Evolutionary conservation across 1,284 basidiomycete genomes (phyloP), one percentile per base, ranked within the genome.

Genomic region (Laetiporus sulphureus): DNA sequence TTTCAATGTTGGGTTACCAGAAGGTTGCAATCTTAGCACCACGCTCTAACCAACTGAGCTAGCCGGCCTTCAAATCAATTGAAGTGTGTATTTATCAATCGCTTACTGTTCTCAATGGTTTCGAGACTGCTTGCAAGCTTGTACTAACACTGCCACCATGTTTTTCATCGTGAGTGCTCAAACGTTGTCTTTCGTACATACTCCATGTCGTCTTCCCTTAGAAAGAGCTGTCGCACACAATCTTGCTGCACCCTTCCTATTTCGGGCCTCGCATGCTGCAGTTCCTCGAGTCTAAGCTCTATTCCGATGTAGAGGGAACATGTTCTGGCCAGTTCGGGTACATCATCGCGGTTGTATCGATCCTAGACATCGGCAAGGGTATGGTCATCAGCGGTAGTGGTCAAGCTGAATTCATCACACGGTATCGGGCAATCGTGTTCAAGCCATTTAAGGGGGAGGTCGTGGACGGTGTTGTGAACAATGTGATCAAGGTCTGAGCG

Each of bases 391-490:
- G 89, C 33, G 92, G 92, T 5, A 92, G 86, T 24, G 94, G 94
- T 1, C 89, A 95, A 62, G 94, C 94, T 3, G 90, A 95, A 65
- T 97, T 97, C 64, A 77, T 90, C 50, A 90, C 89, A 23, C 73
- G 83, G 36, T 95, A 94, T 65, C 82, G 88, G 18, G 93, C 93
- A 8, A 91, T 97, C 52, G 92, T 97, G 25, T 94, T 94, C 75
- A 92, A 94, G 65, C 94, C 93, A 24, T 99, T 98, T 77, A 97
- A 98, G 66, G 94, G 94, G 18, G 95, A 99, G 64, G 95, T 98
- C 4, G 90, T 99, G 27, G 96, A 99, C 63, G 95, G 92, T 1
- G 84, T 94, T 6, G 95, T 99, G 20, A 87, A 86, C 52, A 94
- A 91, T 51, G 96, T 99, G 31, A 96, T 89, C 65, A 97, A 98